Percentiles rank a stretch among this genome's conserved stretches.
Conservation (phyloP, 345 rosid species). For the Nephelium lappaceum region DNA sequence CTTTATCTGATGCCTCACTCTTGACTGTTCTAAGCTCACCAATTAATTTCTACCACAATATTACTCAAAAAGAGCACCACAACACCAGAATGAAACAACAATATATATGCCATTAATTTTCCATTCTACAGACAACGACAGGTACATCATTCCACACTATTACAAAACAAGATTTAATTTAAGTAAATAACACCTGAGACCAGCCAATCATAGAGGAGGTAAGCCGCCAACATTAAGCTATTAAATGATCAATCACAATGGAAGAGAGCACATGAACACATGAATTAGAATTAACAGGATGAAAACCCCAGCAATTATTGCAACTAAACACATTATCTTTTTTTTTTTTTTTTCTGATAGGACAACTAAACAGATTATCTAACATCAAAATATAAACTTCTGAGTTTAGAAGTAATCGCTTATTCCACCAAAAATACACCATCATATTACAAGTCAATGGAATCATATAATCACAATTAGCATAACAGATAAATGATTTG, state of each 20-base stretch:
- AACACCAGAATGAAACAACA: background rate
- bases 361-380: background rate
- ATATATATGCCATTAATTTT: background rate
- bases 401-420: background rate
- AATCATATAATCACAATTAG: background rate
- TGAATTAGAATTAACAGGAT: slow-evolving; percentile 3
- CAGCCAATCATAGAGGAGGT: background rate
- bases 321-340: background rate
- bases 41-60: background rate
- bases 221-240: slow-evolving; percentile 11
- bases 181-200: background rate
- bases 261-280: slow-evolving; percentile 19
- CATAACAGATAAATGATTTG: background rate
- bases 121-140: slow-evolving; percentile 11
- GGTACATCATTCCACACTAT: background rate
- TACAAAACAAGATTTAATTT: background rate
- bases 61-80: background rate
- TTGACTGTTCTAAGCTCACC: background rate
- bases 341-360: no score
- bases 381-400: slow-evolving; percentile 8
- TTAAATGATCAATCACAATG: slow-evolving; percentile 17
- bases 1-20: background rate
- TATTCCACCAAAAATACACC: background rate
- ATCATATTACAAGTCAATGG: background rate
- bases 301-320: background rate